Evolutionary conservation across 306 rosid genomes (phyloP).

Genomic region (Styphnolobium japonicum): DNA sequence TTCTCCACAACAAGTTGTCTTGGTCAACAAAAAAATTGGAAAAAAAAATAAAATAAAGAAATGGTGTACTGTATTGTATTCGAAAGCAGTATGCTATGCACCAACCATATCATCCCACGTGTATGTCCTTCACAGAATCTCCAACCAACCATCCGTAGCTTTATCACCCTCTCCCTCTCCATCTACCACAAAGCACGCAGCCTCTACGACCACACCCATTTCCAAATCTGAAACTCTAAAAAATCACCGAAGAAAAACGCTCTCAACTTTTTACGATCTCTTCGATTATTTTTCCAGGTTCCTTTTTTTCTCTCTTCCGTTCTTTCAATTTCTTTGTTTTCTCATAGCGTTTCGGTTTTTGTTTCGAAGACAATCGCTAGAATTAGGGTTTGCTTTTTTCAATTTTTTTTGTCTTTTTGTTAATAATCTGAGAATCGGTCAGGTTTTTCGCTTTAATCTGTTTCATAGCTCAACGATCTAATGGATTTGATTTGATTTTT

Average conservation of each 20-base stretch:
- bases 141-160: background rate
- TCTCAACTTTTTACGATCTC: background rate
- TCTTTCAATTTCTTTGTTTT: background rate
- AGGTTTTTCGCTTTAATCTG: background rate
- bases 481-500: background rate
- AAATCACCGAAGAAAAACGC: background rate
- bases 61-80: background rate
- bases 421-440: background rate
- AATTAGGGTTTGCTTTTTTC: background rate
- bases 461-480: constrained; percentile 1
- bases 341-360: background rate
- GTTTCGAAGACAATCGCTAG: background rate
- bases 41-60: background rate
- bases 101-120: constrained; percentile 20
- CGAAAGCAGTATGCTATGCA: background rate
- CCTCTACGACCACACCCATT: background rate
- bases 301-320: background rate
- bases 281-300: background rate
- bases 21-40: background rate
- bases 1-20: too few relatives aligned
- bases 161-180: constrained; percentile 12
- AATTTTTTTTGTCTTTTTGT: background rate
- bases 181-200: background rate
- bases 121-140: background rate
- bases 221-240: background rate